A percentile compares a stretch with the other conserved stretches of the same genome.
Evolutionary conservation across 805 yeast genomes (phyloP).

Genomic region (Wickerhamomyces sydowiorum): DNA sequence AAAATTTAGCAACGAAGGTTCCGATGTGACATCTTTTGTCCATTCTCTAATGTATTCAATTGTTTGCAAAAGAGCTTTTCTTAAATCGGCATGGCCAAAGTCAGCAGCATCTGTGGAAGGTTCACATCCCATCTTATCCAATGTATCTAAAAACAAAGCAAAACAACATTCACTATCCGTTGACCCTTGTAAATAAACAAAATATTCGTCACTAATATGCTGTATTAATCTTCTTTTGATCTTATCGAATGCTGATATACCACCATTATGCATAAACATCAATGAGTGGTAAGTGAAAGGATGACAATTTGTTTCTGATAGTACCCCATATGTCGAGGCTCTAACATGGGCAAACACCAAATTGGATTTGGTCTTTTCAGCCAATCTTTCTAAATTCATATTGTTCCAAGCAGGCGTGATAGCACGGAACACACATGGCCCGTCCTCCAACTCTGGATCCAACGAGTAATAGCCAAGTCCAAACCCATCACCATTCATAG

Average conservation of each 20-base stretch:
- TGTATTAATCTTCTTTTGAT: slow-evolving; percentile 71
- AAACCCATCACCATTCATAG: slow-evolving; percentile 97
- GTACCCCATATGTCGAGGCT: slow-evolving; percentile 92
- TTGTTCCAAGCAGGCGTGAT: slow-evolving; percentile 99
- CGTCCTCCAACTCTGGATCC: slow-evolving; percentile 53
- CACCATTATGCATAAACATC: slow-evolving; percentile 98
- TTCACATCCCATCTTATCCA: slow-evolving; percentile 70
- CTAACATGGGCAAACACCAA: slow-evolving; percentile 93
- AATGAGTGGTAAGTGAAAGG: slow-evolving; percentile 85
- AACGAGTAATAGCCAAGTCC: slow-evolving; percentile 89
- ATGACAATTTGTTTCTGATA: slow-evolving; percentile 94
- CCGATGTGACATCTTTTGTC: slow-evolving; percentile 59
- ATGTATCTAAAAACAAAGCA: slow-evolving; percentile 77
- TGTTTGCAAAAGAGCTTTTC: slow-evolving; percentile 67
- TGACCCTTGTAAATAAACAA: slow-evolving; percentile 80
- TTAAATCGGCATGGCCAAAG: slow-evolving; percentile 49
- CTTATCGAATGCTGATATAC: slow-evolving; percentile 62
- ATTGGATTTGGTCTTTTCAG: slow-evolving; percentile 80
- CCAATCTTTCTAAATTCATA: slow-evolving; percentile 76
- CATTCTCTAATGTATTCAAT: slow-evolving; percentile 73
- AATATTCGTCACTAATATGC: slow-evolving; percentile 75
- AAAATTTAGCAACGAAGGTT: slow-evolving; percentile 85
- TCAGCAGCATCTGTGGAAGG: slow-evolving; percentile 43
- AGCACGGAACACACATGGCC: slow-evolving; percentile 91
- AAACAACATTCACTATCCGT: slow-evolving; percentile 96